Percentiles rank a stretch among this genome's conserved stretches.
phyloP scores from a whole-genome alignment of 164 flowering plant genomes.

The Annona cherimola region DNA sequence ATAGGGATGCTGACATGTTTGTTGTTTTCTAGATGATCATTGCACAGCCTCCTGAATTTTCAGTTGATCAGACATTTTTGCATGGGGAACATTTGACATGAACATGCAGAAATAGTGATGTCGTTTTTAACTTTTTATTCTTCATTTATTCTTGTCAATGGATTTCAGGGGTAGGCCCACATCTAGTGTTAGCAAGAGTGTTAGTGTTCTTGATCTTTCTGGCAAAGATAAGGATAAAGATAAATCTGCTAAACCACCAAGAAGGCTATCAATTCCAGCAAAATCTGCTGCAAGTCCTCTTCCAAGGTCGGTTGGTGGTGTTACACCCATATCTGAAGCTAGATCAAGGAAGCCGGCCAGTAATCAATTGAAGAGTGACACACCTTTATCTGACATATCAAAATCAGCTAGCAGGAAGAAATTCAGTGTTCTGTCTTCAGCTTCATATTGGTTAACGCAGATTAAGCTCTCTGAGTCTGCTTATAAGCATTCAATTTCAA shows the following conservation, averaged over 20 bases:
- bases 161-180: slow-evolving; percentile 44
- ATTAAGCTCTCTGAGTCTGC: slow-evolving; percentile 84
- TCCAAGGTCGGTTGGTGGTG: slow-evolving; percentile 33
- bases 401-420: slow-evolving; percentile 39
- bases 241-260: slow-evolving; percentile 65
- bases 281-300: slow-evolving; percentile 44
- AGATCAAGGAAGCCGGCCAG: slow-evolving; percentile 31
- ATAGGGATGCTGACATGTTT: neutral
- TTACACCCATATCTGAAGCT: slow-evolving; percentile 67
- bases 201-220: slow-evolving; percentile 64
- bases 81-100: too few relatives aligned
- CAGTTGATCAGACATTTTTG: neutral
- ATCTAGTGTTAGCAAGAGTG: slow-evolving; percentile 69
- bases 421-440: slow-evolving; percentile 48
- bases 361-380: slow-evolving; percentile 38
- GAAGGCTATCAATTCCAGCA: slow-evolving; percentile 76
- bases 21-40: neutral
- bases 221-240: slow-evolving; percentile 77
- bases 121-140: neutral
- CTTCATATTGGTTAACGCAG: slow-evolving; percentile 82
- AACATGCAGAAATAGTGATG: neutral
- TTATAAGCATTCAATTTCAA: slow-evolving; percentile 73
- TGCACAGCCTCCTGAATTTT: neutral
- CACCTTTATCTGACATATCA: slow-evolving; percentile 60
- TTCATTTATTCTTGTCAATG: neutral